Evolutionary conservation across 192 early-diverging fungal genomes (phyloP), one percentile per base, ranked within the genome.

Genomic region (Umbelopsis sp.): DNA sequence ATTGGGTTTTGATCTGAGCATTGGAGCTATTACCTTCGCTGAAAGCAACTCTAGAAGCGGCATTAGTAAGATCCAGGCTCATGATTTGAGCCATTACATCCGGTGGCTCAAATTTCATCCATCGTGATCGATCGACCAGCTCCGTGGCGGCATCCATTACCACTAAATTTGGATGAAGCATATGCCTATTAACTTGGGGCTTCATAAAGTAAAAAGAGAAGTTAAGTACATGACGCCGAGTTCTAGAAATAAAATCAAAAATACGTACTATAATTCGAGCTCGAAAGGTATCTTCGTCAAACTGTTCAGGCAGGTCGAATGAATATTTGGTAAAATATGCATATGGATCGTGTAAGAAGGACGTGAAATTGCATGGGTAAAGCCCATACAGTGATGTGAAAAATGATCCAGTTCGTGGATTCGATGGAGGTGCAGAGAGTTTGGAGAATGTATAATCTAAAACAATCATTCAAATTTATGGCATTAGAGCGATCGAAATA

Each of bases 1-100:
- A 37, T 9, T 70, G n/a, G 10, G 73, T 67, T 2, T 71, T 71
- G 30, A 53, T 74, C 2, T 73, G 73, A 37, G 66, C 61, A 45
- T 58, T 64, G 4, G 75, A 49, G 18, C 27, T 27, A 30, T 61
- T 61, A 15, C 35, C 67, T 13, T 52, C 69, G 12, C 23, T 64
- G 41, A 74, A 78, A 2, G 73, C 84, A 30, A 75, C 70, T 20
- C 73, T 65, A 4, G 78, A 78, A 9, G 82, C 82, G 20, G 84
- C 81, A 53, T 82, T 86, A 49, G 83, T 84, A 1, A 88, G 68
- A 77, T 88, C 84, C 22, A 83, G 67, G 50, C 86, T 78, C 77
- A 88, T 81, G 47, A 81, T 82, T 72, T 81, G 80, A 45, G 86
- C 86, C 46, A 88, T 80, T 66, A 88, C 80, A 66, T 86, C 86